Evolutionary conservation across 2,329 filamentous ascomycete genomes (phyloP).

Genomic region (Dactylonectria estremocensis): DNA sequence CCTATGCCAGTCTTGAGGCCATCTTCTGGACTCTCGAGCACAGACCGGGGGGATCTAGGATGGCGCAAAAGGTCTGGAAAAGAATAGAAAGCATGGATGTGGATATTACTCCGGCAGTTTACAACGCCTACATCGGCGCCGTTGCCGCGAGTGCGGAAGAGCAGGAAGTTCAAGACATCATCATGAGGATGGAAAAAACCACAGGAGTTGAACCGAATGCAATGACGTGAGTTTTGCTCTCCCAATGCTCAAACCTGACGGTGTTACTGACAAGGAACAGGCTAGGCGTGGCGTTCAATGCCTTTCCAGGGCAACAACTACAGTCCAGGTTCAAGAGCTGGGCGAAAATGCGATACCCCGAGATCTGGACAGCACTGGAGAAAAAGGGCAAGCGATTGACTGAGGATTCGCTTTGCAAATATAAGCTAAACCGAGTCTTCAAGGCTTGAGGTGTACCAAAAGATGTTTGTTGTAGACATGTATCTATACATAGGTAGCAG

Average conservation of each 20-base stretch:
- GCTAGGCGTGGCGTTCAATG: constrained; percentile 83
- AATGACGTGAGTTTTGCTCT: constrained; percentile 74
- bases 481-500: constrained; percentile 55
- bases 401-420: constrained; percentile 62
- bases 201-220: constrained; percentile 78
- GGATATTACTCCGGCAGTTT: constrained; percentile 80
- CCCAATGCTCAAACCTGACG: not conserved
- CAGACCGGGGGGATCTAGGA: constrained; percentile 69
- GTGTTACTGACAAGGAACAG: constrained; percentile 59
- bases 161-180: constrained; percentile 75
- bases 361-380: constrained; percentile 78
- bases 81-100: constrained; percentile 83
- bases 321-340: constrained; percentile 82
- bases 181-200: constrained; percentile 77
- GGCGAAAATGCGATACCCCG: constrained; percentile 78
- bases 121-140: constrained; percentile 83
- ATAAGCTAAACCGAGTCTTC: constrained; percentile 65
- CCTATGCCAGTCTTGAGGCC: constrained; percentile 84
- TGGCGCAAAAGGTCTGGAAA: constrained; percentile 79
- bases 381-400: constrained; percentile 64
- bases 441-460: constrained; percentile 62
- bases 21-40: constrained; percentile 85
- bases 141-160: constrained; percentile 81
- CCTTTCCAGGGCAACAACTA: constrained; percentile 74
- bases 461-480: constrained; percentile 47